Evolutionary conservation across 2,329 filamentous ascomycete species (phyloP).

Genomic region (Fusarium sp.): DNA sequence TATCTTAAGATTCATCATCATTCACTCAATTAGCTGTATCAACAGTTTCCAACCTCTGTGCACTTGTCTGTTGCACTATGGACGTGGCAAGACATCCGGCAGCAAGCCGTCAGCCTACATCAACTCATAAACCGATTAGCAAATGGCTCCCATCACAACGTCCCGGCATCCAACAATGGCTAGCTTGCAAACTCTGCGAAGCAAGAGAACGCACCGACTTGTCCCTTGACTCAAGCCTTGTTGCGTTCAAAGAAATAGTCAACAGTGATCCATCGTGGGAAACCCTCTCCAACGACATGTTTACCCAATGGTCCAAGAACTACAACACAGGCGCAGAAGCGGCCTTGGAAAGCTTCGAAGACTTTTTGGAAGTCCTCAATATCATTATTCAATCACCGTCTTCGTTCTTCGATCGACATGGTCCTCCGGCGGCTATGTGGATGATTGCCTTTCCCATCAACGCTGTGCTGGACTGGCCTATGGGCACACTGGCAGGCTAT

Average conservation of each 20-base stretch:
- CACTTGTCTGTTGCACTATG: too few species aligned
- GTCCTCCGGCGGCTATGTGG: neutral
- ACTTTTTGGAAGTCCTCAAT: neutral
- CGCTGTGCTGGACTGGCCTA: constrained; percentile 18
- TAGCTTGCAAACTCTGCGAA: neutral
- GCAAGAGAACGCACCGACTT: neutral
- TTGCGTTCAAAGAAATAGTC: neutral
- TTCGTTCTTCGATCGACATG: neutral
- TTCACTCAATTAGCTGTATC: too few species aligned
- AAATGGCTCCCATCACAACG: neutral
- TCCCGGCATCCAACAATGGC: neutral
- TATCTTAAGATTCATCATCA: neutral
- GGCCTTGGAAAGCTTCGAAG: neutral
- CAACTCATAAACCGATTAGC: neutral
- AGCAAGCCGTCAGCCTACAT: neutral
- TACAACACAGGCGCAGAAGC: constrained; percentile 2
- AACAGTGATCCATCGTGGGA: neutral
- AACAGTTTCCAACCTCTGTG: too few species aligned
- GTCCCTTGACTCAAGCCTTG: neutral
- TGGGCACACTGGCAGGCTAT: constrained; percentile 18
- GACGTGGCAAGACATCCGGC: neutral
- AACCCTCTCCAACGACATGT: neutral
- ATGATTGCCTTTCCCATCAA: constrained; percentile 22
- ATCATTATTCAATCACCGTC: neutral
- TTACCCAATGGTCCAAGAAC: constrained; percentile 10